Evolutionary conservation across 345 rosid genomes (phyloP), one percentile per base, ranked within the genome.

Genomic region (Orychophragmus violaceus): DNA sequence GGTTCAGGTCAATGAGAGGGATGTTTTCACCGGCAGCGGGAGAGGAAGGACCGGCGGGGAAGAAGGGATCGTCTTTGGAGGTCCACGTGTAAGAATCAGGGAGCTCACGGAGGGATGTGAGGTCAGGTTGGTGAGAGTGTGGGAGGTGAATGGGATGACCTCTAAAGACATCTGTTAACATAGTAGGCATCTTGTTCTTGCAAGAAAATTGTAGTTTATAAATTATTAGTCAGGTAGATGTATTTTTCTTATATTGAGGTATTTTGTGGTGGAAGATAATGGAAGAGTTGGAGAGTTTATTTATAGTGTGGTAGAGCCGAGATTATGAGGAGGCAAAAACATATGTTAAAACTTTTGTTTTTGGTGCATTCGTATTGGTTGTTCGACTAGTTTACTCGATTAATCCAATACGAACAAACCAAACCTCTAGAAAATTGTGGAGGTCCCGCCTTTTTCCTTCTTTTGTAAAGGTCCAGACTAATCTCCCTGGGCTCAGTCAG

Each of bases 31-130:
- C 64, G 27, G 73, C 44, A 41, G 62, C 50, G 4, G 72, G 42
- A 35, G 70, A 33, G 4, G 55, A 50, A 44, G 65, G 66, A 32
- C 56, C 14, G 5, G 64, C 63, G 5, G 76, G 9, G 36, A 66
- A 36, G 6, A 60, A 44, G 21, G 51, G 32, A 50, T 70, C 81
- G 18, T 76, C 77, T 22, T 80, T 72, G 0, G 62, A 16, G 12
- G 72, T 70, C 90, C 89, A 83, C 5, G 59, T 48, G 68, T 85
- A 84, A 1, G 95, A 78, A 35, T 88, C 87, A 0, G 91, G 91
- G 6, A 85, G 72, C 17, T 72, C 37, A n/a, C 29, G 9, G 39
- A 80, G 57, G 3, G 91, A 74, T 17, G 73, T 68, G 52, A 88
- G 84, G 70, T 88, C 91, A 17, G 89, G 89, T 57, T 74, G 73